phyloP scores from a whole-genome alignment of 352 stramenopile species.

The Phytophthora capsici region DNA sequence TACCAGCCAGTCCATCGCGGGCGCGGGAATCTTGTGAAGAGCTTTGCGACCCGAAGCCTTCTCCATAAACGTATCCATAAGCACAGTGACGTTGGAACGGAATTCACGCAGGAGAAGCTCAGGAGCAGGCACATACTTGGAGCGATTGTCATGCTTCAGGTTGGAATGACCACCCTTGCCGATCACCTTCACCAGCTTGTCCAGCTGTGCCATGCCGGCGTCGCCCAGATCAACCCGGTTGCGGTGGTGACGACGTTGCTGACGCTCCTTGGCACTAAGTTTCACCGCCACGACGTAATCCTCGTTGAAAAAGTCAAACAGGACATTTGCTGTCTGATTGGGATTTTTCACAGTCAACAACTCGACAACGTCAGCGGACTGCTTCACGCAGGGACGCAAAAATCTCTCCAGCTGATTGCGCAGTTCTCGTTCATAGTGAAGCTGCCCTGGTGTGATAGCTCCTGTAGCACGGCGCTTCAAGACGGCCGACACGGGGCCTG shows the following conservation, averaged over 20 bases:
- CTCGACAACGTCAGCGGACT: slow-evolving; percentile 41
- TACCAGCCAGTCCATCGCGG: slow-evolving; percentile 68
- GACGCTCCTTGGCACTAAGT: slow-evolving; percentile 61
- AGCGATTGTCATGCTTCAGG: slow-evolving; percentile 67
- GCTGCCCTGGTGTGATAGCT: slow-evolving; percentile 24
- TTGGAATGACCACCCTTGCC: slow-evolving; percentile 74
- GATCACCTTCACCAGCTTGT: slow-evolving; percentile 72
- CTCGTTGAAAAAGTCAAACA: slow-evolving; percentile 77
- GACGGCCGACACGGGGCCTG: slow-evolving; percentile 21
- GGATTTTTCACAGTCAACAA: slow-evolving; percentile 39
- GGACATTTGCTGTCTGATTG: slow-evolving; percentile 36
- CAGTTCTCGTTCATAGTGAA: slow-evolving; percentile 41
- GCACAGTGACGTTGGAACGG: slow-evolving; percentile 59
- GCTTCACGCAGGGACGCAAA: slow-evolving; percentile 54
- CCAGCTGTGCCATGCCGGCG: slow-evolving; percentile 73
- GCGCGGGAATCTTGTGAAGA: slow-evolving; percentile 70
- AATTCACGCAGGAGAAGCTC: slow-evolving; percentile 79
- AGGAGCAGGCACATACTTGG: slow-evolving; percentile 75
- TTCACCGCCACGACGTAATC: slow-evolving; percentile 70
- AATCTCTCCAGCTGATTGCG: slow-evolving; percentile 52
- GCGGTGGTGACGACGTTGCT: slow-evolving; percentile 56
- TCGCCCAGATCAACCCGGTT: slow-evolving; percentile 79
- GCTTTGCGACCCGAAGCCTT: slow-evolving; percentile 73
- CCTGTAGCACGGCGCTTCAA: slow-evolving; percentile 31
- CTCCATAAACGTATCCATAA: slow-evolving; percentile 77